These are phyloP conservation scores for Kodamaea fungicola DNA, from an alignment of 1,139 yeast genomes.

Conservation along the genomic window DNA sequence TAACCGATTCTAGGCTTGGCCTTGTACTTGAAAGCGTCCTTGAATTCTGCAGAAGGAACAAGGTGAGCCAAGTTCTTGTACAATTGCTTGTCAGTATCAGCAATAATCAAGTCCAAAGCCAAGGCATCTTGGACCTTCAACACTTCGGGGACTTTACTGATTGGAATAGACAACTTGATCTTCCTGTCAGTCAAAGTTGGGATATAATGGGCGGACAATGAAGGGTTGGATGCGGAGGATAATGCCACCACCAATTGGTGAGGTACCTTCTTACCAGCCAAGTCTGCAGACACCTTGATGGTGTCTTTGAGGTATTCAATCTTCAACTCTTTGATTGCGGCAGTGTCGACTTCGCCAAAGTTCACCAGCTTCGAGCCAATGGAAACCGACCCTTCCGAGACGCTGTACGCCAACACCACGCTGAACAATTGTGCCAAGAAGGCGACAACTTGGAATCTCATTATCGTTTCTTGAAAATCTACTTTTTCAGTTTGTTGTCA, in stretches of 20 bases:
- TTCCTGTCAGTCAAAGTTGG: conserved; percentile 15
- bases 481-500: background rate
- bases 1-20: conserved; percentile 43
- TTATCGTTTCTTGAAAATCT: conserved; percentile 3
- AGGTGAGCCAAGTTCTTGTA: conserved; percentile 30
- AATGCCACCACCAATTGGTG: conserved; percentile 19
- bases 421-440: conserved; percentile 11
- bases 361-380: conserved; percentile 23
- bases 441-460: conserved; percentile 13
- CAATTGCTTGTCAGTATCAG: conserved; percentile 25
- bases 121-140: conserved; percentile 35
- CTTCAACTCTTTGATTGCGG: conserved; percentile 29
- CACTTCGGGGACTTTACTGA: conserved; percentile 33
- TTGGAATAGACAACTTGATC: conserved; percentile 26
- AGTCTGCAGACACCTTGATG: conserved; percentile 26
- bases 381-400: conserved; percentile 27
- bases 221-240: conserved; percentile 15
- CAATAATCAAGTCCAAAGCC: conserved; percentile 31
- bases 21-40: conserved; percentile 20
- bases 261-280: conserved; percentile 19
- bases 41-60: conserved; percentile 29
- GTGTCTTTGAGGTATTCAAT: conserved; percentile 33
- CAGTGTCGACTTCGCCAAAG: conserved; percentile 37
- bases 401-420: conserved; percentile 21
- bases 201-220: conserved; percentile 15